Conservation (phyloP, 345 rosid species). For the Ceriops zippeliana region DNA sequence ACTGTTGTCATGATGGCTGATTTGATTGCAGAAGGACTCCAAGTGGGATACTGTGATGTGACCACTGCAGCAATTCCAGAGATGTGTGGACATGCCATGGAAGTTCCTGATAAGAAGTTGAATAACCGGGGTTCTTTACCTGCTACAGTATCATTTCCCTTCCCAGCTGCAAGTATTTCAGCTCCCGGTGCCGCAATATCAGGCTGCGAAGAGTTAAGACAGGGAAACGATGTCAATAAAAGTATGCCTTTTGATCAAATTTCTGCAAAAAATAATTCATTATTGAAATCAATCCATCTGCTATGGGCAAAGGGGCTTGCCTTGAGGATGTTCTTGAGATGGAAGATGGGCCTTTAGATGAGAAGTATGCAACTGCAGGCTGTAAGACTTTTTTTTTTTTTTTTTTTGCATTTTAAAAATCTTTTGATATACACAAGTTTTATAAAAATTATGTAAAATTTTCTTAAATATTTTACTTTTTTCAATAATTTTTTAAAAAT, state of each 20-base stretch:
- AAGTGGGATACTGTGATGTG: constrained; percentile 54
- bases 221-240: not conserved
- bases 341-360: constrained; percentile 73
- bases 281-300: not conserved
- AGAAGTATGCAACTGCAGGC: constrained; percentile 64
- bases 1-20: constrained; percentile 91
- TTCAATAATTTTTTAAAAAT: too few species aligned
- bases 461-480: too few species aligned
- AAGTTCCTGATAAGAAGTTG: constrained; percentile 68
- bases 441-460: too few species aligned
- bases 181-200: constrained; percentile 87
- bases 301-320: constrained; percentile 28
- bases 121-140: constrained; percentile 44
- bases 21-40: constrained; percentile 63
- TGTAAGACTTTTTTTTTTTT: too few species aligned
- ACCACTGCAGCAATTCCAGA: constrained; percentile 58
- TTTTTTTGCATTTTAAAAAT: too few species aligned
- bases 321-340: constrained; percentile 65
- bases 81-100: constrained; percentile 84
- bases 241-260: not conserved
- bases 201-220: constrained; percentile 46
- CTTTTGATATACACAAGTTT: too few species aligned
- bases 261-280: not conserved
- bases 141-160: constrained; percentile 45
- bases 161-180: constrained; percentile 72